phyloP scores from a whole-genome alignment of 257 asterid species.

The Solanum chilense region DNA sequence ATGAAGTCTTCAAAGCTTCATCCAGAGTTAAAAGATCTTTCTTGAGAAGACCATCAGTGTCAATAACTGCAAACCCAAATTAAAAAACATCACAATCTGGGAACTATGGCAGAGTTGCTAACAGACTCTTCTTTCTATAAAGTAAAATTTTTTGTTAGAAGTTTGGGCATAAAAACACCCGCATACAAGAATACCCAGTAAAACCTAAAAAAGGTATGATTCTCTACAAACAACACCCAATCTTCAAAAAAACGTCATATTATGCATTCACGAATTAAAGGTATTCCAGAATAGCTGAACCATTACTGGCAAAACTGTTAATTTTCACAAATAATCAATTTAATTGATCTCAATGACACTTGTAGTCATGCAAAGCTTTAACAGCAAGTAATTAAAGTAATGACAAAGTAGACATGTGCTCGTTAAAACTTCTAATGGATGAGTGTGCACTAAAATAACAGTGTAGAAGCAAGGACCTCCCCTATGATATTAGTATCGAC shows the following conservation, averaged over 20 bases:
- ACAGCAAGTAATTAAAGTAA: neutral
- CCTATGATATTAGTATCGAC: neutral
- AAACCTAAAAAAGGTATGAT: neutral
- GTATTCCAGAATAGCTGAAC: neutral
- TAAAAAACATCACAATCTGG: neutral
- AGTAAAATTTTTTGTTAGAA: neutral
- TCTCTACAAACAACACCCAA: neutral
- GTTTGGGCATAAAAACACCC: neutral
- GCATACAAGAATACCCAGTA: neutral
- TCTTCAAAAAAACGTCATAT: neutral
- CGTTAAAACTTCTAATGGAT: neutral
- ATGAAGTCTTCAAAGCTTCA: slow-evolving; percentile 77
- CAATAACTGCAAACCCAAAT: slow-evolving; percentile 57
- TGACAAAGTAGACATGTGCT: neutral
- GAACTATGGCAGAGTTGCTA: neutral
- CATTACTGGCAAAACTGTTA: neutral
- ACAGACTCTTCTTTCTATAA: neutral
- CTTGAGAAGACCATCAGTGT: slow-evolving; percentile 77
- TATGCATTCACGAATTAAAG: neutral
- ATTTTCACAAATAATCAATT: neutral
- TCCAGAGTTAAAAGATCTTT: slow-evolving; percentile 88
- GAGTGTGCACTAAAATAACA: neutral
- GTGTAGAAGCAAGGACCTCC: neutral
- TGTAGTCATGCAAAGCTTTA: neutral
- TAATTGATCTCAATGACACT: neutral